Base-by-base conservation (phyloP, 2,329 filamentous ascomycete species). In the Cercospora sp. region DNA sequence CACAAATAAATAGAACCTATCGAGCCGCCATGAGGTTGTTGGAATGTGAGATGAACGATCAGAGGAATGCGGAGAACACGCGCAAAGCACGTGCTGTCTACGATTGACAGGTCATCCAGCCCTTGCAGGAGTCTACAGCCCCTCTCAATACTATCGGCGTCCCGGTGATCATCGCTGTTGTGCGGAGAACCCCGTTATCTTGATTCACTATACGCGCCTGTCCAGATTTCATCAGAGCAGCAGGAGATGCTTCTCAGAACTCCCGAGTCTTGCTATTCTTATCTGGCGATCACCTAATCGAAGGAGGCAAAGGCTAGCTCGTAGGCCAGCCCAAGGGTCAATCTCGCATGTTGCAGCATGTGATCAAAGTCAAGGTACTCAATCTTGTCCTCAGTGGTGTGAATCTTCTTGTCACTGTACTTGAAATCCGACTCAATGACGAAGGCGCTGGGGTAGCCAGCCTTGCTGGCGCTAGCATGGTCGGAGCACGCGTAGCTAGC, bases 301-400 rank as follows among this genome's bases (percentile, higher is more conserved):
- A 94, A 91, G 68, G 91, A 84, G 20, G 91, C 88, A 81, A 92
- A 92, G 9, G 89, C 92, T 69, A 96, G 85, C 82, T 97, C 93
- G 75, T 94, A 94, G 4, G 90, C 92, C 73, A 96, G 85, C 5
- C 90, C 91, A 33, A 96, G 83, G 1, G 92, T 95, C 85, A 97
- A 86, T 78, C 89, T 90, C 23, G 92, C 92, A 80, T 97, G 93
- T 82, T 97, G 90, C 36, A 95, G 84, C 93, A 97, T 96, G 79
- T 97, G 93, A 77, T 94, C 89, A 77, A 96, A 96, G 73, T 89
- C 90, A 42, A 93, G 81, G 71, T 88, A 89, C 76, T 92, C 87
- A 71, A 93, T 88, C 74, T 84, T 84, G 77, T 93, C 91, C 42
- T 91, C 87, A 0, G 88, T 88, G 20, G 86, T 87, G 76, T 92